phyloP scores from a whole-genome alignment of 345 rosid genomes.

The Litchi chinensis region DNA sequence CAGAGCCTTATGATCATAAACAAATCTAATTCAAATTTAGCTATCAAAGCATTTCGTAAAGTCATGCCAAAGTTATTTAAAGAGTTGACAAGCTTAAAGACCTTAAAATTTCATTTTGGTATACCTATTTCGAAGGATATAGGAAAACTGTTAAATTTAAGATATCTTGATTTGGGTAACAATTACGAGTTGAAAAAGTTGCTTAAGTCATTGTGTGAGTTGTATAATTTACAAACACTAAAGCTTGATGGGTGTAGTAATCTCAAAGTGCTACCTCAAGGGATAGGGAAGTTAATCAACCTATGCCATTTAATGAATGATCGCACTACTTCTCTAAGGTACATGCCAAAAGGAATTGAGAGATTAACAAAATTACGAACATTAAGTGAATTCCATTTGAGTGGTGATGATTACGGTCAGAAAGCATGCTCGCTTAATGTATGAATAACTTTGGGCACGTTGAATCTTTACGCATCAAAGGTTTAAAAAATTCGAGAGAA shows the following conservation, averaged over 20 bases:
- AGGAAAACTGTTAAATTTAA: constrained; percentile 11
- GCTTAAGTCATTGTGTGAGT: constrained; percentile 9
- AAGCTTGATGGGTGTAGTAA: accelerated
- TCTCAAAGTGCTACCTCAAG: constrained; percentile 1
- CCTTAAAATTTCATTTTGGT: neutral
- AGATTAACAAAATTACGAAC: neutral
- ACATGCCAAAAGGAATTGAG: constrained; percentile 20
- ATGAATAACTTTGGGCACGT: neutral
- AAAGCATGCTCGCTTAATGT: constrained; percentile 1
- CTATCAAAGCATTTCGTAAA: too few species aligned
- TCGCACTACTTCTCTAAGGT: neutral
- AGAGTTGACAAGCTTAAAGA: neutral
- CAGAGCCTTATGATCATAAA: neutral
- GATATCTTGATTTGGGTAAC: constrained; percentile 2
- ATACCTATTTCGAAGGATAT: neutral
- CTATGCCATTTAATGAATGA: neutral
- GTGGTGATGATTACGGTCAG: neutral
- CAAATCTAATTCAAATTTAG: too few species aligned
- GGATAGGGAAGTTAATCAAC: neutral
- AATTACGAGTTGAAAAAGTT: neutral
- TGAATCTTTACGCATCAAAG: neutral
- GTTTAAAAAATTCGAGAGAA: neutral
- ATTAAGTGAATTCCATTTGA: neutral
- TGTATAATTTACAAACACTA: constrained; percentile 19
- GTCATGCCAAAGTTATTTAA: neutral